These are phyloP conservation scores for Pulveroboletus ravenelii DNA, from an alignment of 768 basidiomycete species.

Conservation along the genomic window DNA sequence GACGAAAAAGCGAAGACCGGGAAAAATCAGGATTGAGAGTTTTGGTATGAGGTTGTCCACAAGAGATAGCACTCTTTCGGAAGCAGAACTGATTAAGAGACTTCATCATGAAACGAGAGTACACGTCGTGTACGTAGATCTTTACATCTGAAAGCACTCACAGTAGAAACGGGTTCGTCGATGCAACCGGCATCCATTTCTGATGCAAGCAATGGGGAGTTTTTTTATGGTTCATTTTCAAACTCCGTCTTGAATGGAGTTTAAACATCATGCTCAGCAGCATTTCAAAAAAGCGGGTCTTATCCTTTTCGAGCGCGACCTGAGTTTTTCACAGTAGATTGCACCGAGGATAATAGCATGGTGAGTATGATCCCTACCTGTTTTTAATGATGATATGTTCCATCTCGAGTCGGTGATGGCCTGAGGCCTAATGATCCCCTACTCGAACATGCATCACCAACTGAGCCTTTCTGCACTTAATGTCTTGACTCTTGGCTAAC, in stretches of 20 bases:
- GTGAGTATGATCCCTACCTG: conserved; percentile 31
- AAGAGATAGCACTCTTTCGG: conserved; percentile 73
- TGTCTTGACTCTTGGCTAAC: conserved; percentile 17
- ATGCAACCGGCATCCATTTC: neutral
- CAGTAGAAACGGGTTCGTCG: neutral
- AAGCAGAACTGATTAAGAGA: conserved; percentile 72
- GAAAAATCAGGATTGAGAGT: conserved; percentile 45
- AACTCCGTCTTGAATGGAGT: conserved; percentile 29
- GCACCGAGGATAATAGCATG: neutral
- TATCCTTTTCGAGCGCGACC: no score
- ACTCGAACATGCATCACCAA: conserved; percentile 76
- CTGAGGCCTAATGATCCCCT: conserved; percentile 52
- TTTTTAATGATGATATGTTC: conserved; percentile 59
- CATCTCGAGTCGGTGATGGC: conserved; percentile 71
- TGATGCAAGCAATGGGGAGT: neutral
- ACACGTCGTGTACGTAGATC: neutral
- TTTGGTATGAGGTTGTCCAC: conserved; percentile 58
- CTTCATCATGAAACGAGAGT: conserved; percentile 41
- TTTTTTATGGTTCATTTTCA: neutral
- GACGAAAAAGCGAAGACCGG: neutral
- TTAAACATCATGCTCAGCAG: no score
- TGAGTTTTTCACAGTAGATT: neutral
- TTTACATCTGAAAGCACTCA: conserved; percentile 11
- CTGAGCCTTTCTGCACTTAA: conserved; percentile 32
- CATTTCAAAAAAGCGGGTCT: no score